Evolutionary conservation across 805 yeast species (phyloP).

Genomic region (Myxozyma neglecta): DNA sequence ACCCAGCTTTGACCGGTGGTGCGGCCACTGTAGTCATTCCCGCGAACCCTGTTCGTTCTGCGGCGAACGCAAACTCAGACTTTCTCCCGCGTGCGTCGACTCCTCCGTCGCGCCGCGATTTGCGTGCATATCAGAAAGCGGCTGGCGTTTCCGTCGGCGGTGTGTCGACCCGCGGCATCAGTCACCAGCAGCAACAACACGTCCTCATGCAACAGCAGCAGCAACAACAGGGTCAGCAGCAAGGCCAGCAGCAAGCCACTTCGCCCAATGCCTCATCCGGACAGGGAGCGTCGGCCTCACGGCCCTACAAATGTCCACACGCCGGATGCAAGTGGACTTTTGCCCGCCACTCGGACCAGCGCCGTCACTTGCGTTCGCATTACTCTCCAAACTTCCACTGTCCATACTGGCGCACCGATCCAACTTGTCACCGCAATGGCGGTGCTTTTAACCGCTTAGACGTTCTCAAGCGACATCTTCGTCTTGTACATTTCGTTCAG

Average conservation of each 20-base stretch:
- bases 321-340: conserved; percentile 67
- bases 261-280: conserved; percentile 28
- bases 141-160: conserved; percentile 5
- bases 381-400: conserved; percentile 65
- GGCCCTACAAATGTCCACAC: conserved; percentile 43
- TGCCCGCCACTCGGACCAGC: conserved; percentile 64
- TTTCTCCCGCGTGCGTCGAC: conserved; percentile 7
- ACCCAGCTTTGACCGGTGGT: conserved; percentile 29
- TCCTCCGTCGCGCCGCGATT: conserved; percentile 16
- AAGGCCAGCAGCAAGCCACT: conserved; percentile 4
- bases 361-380: conserved; percentile 68
- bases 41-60: conserved; percentile 27
- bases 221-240: conserved; percentile 25
- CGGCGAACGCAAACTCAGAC: conserved; percentile 22
- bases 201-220: conserved; percentile 10
- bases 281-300: conserved; percentile 27
- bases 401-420: conserved; percentile 69
- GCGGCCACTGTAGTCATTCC: conserved; percentile 19
- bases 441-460: conserved; percentile 75
- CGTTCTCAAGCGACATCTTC: conserved; percentile 70
- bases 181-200: conserved; percentile 11
- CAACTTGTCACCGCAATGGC: conserved; percentile 72
- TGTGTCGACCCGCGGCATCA: conserved; percentile 3
- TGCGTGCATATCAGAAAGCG: conserved; percentile 11
- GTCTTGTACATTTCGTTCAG: conserved; percentile 64